A percentile compares a stretch with the other conserved stretches of the same genome.
Evolutionary conservation across 75 land plant species (phyloP).

Genomic region (Cunninghamia lanceolata): DNA sequence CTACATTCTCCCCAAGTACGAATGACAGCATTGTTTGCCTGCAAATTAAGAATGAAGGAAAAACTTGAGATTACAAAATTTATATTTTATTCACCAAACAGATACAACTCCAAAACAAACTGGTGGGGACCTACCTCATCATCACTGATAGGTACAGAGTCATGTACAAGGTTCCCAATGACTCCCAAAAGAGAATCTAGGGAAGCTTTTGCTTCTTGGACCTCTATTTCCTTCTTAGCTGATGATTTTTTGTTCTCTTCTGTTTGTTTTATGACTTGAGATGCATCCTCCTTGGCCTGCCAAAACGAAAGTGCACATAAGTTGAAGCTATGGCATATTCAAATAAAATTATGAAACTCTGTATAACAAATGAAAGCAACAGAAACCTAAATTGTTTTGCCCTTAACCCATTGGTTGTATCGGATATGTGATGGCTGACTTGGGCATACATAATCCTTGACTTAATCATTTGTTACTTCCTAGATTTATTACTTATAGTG

Average conservation of each 20-base stretch:
- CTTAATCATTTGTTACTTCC: too few relatives aligned
- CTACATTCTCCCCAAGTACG: slow-evolving; percentile 71
- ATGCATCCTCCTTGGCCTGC: slow-evolving; percentile 61
- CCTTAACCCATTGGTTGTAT: neutral
- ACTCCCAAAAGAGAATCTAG: slow-evolving; percentile 47
- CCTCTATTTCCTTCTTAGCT: slow-evolving; percentile 62
- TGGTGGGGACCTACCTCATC: slow-evolving; percentile 59
- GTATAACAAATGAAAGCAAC: neutral
- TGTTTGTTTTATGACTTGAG: slow-evolving; percentile 54
- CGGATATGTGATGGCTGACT: too few relatives aligned
- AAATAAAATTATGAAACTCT: neutral
- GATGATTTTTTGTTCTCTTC: slow-evolving; percentile 41
- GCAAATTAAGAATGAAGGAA: slow-evolving; percentile 5
- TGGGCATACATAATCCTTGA: too few relatives aligned
- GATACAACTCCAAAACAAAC: neutral
- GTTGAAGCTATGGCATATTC: neutral
- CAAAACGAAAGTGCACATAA: neutral
- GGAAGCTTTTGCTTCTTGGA: slow-evolving; percentile 31
- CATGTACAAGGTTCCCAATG: slow-evolving; percentile 95
- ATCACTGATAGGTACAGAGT: slow-evolving; percentile 78
- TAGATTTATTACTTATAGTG: too few relatives aligned
- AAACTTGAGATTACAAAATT: neutral
- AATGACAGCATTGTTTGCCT: slow-evolving; percentile 85
- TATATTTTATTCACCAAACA: neutral
- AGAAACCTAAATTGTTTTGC: neutral